Percentiles rank a stretch among this genome's conserved stretches.
Conservation (phyloP, 208 protist species). For the Trypanosoma cruzi region DNA sequence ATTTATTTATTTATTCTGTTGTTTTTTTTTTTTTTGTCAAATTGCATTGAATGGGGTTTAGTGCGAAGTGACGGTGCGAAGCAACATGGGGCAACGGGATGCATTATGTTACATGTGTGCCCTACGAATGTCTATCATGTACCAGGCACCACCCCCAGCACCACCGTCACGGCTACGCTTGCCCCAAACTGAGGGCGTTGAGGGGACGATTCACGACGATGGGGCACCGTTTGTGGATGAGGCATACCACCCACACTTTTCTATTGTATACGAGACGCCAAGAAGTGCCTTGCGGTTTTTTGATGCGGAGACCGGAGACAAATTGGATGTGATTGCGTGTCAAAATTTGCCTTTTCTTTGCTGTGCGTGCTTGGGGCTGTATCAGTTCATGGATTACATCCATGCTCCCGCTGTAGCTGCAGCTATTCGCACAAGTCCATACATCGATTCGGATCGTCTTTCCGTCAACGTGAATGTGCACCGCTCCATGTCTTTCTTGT, state of each 20-base stretch:
- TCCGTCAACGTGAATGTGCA: constrained; percentile 85
- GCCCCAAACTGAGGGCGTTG: not conserved
- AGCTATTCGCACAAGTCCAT: constrained; percentile 61
- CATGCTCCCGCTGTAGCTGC: constrained; percentile 70
- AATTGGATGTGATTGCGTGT: constrained; percentile 26
- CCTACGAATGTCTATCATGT: constrained; percentile 87
- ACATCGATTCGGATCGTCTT: constrained; percentile 62
- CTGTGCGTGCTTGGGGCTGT: constrained; percentile 79
- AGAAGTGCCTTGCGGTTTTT: constrained; percentile 63
- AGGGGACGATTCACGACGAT: not conserved
- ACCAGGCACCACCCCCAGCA: constrained; percentile 48
- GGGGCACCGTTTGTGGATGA: constrained; percentile 48
- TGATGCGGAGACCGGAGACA: not conserved
- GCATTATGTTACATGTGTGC: constrained; percentile 79
- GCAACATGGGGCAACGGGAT: constrained; percentile 30
- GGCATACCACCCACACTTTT: constrained; percentile 61
- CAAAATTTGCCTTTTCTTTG: constrained; percentile 57
- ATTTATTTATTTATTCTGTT: too few relatives aligned
- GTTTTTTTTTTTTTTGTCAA: constrained; percentile 7
- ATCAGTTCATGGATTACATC: constrained; percentile 86
- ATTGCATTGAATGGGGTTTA: not conserved
- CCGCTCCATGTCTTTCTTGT: constrained; percentile 85
- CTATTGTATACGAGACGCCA: constrained; percentile 72
- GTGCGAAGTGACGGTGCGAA: not conserved
- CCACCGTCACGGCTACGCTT: constrained; percentile 3